Base-by-base conservation (phyloP, 257 asterid genomes). In the Fraxinus americana region DNA sequence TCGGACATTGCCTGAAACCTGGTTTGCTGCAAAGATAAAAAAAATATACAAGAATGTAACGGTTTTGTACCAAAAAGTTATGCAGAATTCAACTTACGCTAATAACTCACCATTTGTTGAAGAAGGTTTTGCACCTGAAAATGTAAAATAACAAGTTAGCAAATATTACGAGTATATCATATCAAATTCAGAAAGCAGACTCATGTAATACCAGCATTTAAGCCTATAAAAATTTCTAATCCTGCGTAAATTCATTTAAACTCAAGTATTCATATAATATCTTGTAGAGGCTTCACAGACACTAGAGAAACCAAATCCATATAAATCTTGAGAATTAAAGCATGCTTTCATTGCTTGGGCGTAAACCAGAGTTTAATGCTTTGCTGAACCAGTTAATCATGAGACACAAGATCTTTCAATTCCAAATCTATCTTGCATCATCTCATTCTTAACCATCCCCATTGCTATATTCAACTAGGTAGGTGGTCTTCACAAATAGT, bases 1-100 rank as follows among this genome's bases (percentile, higher is more conserved):
- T 94, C 98, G 5, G 98, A 94, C 98, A 94, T 94, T 38, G 90
- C 83, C 85, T 90, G 98, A 80, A 92, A 94, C 92, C 98, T 91
- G 70, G 83, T 73, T 94, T 94, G 98, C 98, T 94, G 97, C 88
- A 80, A 81, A 72, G 54, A 82, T 70, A 82, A 54, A 75, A 36
- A 32, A 12, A 59, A 34, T n/a, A n/a, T n/a, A n/a, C 50, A 43
- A 43, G 16, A 45, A 27, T 68, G 34, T 27, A 79, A 45, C 67
- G 67, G 68, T 65, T 41, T 43, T 43, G 50, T 63, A 12, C 38
- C 43, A 19, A 43, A 36, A 50, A 59, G 16, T 14, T 48, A 63
- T 66, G 43, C 12, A 21, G 29, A 52, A 41, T 11, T 5, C 45
- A 77, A 73, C 41, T 54, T 19, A 32, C 16, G 36, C 34, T 23